phyloP scores from a whole-genome alignment of 306 rosid genomes.

The Oemleria cerasiformis region DNA sequence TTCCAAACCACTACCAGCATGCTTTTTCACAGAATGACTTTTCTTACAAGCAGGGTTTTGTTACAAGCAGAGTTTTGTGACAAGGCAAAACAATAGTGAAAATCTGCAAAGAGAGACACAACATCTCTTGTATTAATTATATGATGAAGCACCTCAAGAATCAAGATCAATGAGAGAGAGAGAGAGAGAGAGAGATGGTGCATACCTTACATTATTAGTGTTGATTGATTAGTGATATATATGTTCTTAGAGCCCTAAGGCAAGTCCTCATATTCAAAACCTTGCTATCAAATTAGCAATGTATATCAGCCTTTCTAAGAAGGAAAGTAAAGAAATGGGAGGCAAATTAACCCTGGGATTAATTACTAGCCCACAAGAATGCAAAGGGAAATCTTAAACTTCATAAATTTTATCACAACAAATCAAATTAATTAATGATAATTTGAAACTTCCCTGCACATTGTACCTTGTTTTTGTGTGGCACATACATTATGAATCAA shows the following conservation, averaged over 20 bases:
- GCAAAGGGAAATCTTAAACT: not conserved
- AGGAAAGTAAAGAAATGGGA: not conserved
- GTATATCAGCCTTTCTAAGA: not conserved
- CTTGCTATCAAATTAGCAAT: not conserved
- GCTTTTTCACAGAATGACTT: conserved; percentile 8
- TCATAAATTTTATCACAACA: not conserved
- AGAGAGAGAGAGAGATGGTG: not conserved
- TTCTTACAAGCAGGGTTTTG: not conserved
- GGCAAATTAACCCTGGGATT: not conserved
- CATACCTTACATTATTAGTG: not conserved
- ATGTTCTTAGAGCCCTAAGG: not conserved
- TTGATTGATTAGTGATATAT: not conserved
- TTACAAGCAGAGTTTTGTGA: not conserved
- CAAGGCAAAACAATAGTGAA: not conserved
- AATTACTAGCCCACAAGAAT: not conserved
- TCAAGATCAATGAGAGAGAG: not conserved
- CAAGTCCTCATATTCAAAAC: not conserved
- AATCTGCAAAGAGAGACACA: not conserved
- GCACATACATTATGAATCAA: not conserved
- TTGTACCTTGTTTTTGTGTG: not conserved
- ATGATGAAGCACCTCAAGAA: conserved; percentile 4
- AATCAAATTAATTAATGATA: not conserved
- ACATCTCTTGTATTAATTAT: not conserved
- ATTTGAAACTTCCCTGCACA: not conserved
- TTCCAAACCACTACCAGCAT: not conserved